Base-by-base conservation (phyloP, 805 yeast species). In the Naumovozyma baii region DNA sequence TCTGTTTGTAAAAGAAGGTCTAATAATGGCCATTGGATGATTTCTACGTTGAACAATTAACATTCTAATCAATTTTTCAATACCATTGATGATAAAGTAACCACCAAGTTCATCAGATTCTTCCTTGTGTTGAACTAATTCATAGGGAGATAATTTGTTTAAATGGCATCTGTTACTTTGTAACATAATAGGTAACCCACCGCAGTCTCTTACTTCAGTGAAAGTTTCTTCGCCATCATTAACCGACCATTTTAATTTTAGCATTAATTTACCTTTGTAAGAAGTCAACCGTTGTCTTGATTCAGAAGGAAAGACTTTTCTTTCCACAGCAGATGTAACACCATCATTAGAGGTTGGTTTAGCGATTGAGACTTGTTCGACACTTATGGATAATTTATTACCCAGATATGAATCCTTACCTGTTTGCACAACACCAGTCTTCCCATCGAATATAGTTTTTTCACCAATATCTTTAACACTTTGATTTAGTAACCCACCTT, bases 61-160 rank as follows among this genome's bases (percentile, higher is more conserved):
- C 97, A 92, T 86, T 67, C 98, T 84, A 54, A 92, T 78, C 54
- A 92, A 72, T 65, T 92, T 92, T 64, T 92, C 98, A 51, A 90
- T 88, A 70, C 98, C 98, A 60, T 90, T 90, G 45, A 90, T 88
- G 50, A 87, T 76, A 63, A 92, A 92, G 63, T 92, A 92, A 31
- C 98, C 98, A 47, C 98, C 98, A 45, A 87, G 68, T 60, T 92
- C 98, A 61, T 92, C 98, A 31, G 85, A 74, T 63, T 92, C 98
- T 64, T 92, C 98, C 58, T 80, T 80, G 43, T 67, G 70, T 17
- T 72, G 65, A 7, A 90, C 94, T 49, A 92, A 68, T 51, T 90
- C 82, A 30, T 74, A 70, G 10, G 98, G 97, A 0, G 94, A 74
- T 63, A 87, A 57, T 42, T 78, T 80, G 54, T 84, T 83, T 45